Conservation (phyloP, 352 stramenopile species). For the Pythium scleroteichum region DNA sequence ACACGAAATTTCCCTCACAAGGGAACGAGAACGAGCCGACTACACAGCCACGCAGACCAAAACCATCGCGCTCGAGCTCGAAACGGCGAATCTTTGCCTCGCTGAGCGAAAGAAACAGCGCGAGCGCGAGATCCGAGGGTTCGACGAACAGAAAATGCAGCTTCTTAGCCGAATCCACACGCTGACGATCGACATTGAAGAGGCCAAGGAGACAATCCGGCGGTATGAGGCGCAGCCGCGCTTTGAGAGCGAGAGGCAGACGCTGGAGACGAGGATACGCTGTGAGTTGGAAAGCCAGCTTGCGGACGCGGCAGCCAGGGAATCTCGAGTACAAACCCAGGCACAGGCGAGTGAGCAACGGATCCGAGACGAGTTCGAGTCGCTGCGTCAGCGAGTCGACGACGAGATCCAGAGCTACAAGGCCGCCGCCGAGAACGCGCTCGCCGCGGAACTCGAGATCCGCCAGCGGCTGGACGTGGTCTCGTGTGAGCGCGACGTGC, state of each 20-base stretch:
- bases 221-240: neutral
- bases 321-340: neutral
- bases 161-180: constrained; percentile 26
- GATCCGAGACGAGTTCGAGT: constrained; percentile 6
- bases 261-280: constrained; percentile 2
- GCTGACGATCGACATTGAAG: constrained; percentile 23
- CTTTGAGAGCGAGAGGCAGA: neutral
- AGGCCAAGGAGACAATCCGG: neutral
- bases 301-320: neutral
- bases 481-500: constrained; percentile 27
- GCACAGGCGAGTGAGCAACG: neutral
- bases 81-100: constrained; percentile 72
- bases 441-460: constrained; percentile 15
- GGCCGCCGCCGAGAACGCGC: constrained; percentile 16
- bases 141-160: constrained; percentile 29
- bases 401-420: constrained; percentile 20
- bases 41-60: constrained; percentile 45
- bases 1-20: constrained; percentile 33
- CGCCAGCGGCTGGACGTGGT: constrained; percentile 19
- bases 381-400: neutral
- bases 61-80: constrained; percentile 50
- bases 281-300: constrained; percentile 8
- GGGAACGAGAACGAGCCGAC: constrained; percentile 44
- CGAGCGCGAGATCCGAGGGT: constrained; percentile 37
- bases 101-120: constrained; percentile 68